These are phyloP conservation scores for Cerioporus squamosus DNA, from an alignment of 1,284 basidiomycete genomes.

Conservation along the genomic window DNA sequence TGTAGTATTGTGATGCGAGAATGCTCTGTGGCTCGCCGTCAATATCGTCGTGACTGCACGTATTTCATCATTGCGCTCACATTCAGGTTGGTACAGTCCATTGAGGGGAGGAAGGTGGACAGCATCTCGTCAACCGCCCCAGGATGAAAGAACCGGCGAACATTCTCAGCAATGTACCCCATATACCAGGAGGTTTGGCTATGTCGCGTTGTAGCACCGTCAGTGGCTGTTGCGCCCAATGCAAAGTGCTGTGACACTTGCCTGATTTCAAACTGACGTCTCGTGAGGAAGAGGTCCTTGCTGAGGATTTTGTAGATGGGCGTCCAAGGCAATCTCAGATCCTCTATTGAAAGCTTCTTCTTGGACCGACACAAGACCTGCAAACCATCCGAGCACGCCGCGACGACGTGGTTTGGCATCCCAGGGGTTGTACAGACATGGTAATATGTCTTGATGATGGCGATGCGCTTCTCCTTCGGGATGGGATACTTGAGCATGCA, in stretches of 20 bases:
- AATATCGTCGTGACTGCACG: background rate
- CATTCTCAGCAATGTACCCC: conserved; percentile 84
- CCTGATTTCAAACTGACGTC: conserved; percentile 84
- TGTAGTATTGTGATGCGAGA: conserved; percentile 80
- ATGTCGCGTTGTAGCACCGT: background rate
- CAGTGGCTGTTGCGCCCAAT: background rate
- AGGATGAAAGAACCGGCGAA: conserved; percentile 90
- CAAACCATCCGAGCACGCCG: conserved; percentile 62
- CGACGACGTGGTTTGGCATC: conserved; percentile 62
- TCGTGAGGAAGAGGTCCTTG: conserved; percentile 83
- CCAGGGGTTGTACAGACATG: conserved; percentile 63
- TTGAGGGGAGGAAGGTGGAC: conserved; percentile 72
- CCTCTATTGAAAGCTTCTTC: conserved; percentile 77
- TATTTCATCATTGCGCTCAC: conserved; percentile 46
- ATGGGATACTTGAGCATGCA: conserved; percentile 84
- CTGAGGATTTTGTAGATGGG: conserved; percentile 83
- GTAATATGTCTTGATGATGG: conserved; percentile 84
- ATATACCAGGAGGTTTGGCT: conserved; percentile 84
- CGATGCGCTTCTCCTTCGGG: conserved; percentile 78
- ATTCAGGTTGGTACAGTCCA: conserved; percentile 79
- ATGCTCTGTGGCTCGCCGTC: conserved; percentile 52
- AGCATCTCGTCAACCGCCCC: conserved; percentile 92
- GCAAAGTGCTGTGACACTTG: conserved; percentile 34
- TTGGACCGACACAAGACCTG: conserved; percentile 65
- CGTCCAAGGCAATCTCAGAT: conserved; percentile 89